Percentiles rank a stretch among this genome's conserved stretches.
These are phyloP conservation scores for Zychaea mexicana DNA, from an alignment of 371 early-diverging fungal genomes.

Conservation along the genomic window DNA sequence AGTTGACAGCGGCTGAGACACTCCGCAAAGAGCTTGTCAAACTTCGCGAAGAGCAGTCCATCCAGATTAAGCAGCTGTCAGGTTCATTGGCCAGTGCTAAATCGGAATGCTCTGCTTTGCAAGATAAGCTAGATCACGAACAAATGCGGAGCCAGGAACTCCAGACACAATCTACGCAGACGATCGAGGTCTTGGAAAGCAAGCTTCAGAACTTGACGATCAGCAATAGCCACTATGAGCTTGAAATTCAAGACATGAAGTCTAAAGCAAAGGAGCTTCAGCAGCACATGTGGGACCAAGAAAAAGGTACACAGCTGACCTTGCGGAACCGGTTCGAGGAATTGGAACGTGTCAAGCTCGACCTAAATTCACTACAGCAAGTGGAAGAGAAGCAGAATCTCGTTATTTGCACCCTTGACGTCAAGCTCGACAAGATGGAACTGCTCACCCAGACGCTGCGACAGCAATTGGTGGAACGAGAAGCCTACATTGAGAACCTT, in stretches of 20 bases:
- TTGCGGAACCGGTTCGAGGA: constrained; percentile 30
- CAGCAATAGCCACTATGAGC: background rate
- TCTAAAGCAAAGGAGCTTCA: constrained; percentile 7
- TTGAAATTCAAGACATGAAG: background rate
- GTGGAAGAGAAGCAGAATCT: constrained; percentile 43
- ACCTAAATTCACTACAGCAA: constrained; percentile 22
- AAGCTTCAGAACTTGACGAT: background rate
- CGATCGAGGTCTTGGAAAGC: background rate
- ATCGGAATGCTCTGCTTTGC: background rate
- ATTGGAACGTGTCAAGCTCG: constrained; percentile 30
- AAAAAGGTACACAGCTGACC: constrained; percentile 24
- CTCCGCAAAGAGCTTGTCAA: background rate
- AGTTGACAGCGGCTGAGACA: background rate
- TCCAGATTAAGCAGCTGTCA: background rate
- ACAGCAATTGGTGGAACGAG: constrained; percentile 26
- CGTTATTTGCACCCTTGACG: constrained; percentile 33
- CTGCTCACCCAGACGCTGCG: constrained; percentile 20
- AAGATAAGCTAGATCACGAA: background rate
- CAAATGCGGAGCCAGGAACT: background rate
- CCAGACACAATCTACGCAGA: background rate
- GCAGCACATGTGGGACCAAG: constrained; percentile 29
- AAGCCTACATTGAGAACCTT: constrained; percentile 19
- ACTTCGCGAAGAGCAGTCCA: background rate
- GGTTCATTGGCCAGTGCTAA: background rate
- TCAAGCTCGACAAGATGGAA: constrained; percentile 36